Conservation (phyloP, 352 stramenopile species). For the Albugo laibachii region DNA sequence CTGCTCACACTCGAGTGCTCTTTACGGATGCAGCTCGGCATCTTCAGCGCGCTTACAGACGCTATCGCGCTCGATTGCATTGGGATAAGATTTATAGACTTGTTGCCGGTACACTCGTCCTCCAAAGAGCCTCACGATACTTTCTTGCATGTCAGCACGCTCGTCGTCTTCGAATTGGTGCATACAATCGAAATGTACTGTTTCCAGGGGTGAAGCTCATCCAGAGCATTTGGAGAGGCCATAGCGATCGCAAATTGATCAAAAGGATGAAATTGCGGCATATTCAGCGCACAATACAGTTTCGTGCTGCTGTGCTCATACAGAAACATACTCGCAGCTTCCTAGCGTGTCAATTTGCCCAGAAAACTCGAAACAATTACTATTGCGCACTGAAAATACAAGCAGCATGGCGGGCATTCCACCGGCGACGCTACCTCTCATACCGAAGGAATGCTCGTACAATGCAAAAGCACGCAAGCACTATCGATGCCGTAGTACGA, state of each 20-base stretch:
- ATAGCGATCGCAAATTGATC: constrained; percentile 14
- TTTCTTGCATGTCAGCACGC: constrained; percentile 32
- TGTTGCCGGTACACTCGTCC: constrained; percentile 16
- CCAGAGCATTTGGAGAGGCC: constrained; percentile 36
- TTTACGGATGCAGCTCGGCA: constrained; percentile 13
- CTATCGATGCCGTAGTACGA: constrained; percentile 35
- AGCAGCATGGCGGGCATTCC: constrained; percentile 21
- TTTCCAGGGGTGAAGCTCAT: constrained; percentile 21
- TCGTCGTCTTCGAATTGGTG: constrained; percentile 18
- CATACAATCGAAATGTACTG: constrained; percentile 19
- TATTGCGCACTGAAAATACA: constrained; percentile 24
- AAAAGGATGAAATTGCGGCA: constrained; percentile 10
- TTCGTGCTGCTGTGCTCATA: constrained; percentile 31
- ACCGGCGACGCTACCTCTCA: constrained; percentile 27
- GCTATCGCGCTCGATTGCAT: constrained; percentile 19
- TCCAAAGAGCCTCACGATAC: constrained; percentile 29
- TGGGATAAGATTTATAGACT: constrained; percentile 22
- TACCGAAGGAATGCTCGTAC: constrained; percentile 23
- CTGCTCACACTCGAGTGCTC: constrained; percentile 9
- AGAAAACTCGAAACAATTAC: constrained; percentile 11
- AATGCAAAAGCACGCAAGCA: constrained; percentile 30
- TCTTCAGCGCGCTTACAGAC: constrained; percentile 38
- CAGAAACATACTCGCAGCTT: constrained; percentile 29
- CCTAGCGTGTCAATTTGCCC: constrained; percentile 20
- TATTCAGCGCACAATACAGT: constrained; percentile 8